Conservation (phyloP, 768 basidiomycete species). For the Piloderma croceum region DNA sequence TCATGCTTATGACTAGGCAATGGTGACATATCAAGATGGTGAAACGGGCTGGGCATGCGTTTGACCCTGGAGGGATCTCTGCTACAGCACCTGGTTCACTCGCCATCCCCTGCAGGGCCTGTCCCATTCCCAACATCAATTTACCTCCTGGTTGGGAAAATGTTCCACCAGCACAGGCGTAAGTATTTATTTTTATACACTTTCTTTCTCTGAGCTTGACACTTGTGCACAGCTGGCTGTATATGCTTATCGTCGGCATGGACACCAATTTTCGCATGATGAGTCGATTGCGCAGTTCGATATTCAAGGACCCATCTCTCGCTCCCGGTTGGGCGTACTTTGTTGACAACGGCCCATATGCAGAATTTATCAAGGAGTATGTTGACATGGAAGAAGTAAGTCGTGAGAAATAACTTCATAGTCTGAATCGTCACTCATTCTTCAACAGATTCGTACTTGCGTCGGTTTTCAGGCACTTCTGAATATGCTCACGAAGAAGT, state of each 20-base stretch:
- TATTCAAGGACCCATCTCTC: slow-evolving; percentile 3
- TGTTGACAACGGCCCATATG: slow-evolving; percentile 5
- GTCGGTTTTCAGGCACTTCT: slow-evolving; percentile 7
- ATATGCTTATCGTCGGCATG: neutral
- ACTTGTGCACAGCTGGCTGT: neutral
- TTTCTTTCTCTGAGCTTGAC: neutral
- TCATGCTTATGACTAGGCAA: neutral
- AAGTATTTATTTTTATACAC: neutral
- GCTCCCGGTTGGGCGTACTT: slow-evolving; percentile 13
- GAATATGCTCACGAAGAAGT: slow-evolving; percentile 6
- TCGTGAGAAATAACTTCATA: too few species aligned
- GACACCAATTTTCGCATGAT: neutral
- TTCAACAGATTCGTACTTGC: slow-evolving; percentile 14
- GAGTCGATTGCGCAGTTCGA: neutral
- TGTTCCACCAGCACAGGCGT: neutral
- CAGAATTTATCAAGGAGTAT: neutral
- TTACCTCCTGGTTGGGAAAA: slow-evolving; percentile 6
- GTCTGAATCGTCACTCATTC: too few species aligned
- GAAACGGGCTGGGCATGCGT: slow-evolving; percentile 5
- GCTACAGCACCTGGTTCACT: slow-evolving; percentile 5
- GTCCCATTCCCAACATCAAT: slow-evolving; percentile 5
- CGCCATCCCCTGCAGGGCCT: slow-evolving; percentile 4
- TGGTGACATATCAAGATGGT: slow-evolving; percentile 1
- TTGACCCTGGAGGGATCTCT: neutral
- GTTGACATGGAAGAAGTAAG: slow-evolving; percentile 14